Conservation (phyloP, 345 rosid genomes). For the Lenwebbia sp. region DNA sequence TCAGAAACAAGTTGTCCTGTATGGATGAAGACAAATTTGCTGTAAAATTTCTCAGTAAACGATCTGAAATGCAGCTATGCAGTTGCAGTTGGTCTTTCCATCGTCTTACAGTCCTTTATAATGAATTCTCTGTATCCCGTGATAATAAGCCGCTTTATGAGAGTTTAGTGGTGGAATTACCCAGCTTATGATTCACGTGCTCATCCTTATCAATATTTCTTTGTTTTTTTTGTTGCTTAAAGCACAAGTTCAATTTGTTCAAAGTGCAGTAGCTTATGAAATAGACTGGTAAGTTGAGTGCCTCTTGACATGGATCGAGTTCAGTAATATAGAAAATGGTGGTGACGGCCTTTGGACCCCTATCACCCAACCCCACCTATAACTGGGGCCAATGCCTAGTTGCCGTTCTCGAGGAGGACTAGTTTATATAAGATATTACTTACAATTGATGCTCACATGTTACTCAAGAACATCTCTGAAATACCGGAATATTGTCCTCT, state of each 20-base stretch:
- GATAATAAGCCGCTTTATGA: background rate
- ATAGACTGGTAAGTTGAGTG: background rate
- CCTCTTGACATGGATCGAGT: background rate
- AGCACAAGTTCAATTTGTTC: background rate
- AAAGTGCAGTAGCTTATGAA: background rate
- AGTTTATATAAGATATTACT: background rate
- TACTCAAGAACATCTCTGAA: background rate
- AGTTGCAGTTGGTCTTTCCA: background rate
- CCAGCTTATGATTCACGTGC: background rate
- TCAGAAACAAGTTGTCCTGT: background rate
- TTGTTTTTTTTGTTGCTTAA: background rate
- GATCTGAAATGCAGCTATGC: background rate
- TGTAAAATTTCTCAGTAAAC: background rate
- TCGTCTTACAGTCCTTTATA: background rate
- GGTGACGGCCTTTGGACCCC: background rate
- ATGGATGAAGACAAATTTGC: background rate
- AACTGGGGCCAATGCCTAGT: background rate
- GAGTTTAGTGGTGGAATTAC: background rate
- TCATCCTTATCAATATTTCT: background rate
- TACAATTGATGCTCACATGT: background rate
- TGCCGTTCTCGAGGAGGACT: background rate
- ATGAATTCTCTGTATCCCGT: background rate
- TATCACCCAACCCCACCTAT: background rate
- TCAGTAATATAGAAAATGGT: background rate
- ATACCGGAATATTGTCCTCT: background rate